These are phyloP conservation scores for Ettlia oleoabundans DNA, from an alignment of 139 green algal genomes.

Conservation along the genomic window DNA sequence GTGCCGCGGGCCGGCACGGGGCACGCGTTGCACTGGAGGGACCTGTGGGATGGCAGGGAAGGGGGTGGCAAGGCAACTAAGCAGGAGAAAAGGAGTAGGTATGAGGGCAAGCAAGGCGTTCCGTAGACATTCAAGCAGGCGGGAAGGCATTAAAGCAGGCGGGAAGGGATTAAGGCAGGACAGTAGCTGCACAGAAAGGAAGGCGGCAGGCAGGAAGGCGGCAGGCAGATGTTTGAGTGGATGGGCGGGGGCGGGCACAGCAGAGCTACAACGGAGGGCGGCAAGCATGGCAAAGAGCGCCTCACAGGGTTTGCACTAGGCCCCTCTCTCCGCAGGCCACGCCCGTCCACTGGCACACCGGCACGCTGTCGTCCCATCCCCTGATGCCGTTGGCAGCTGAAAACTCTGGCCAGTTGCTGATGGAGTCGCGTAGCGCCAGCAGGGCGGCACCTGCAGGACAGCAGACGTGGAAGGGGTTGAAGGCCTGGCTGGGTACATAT, in stretches of 20 bases:
- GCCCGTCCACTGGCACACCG: constrained; percentile 18
- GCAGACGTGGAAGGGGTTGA: too few species aligned
- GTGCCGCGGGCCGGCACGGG: background rate
- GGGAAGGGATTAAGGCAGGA: background rate
- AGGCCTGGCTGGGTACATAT: too few species aligned
- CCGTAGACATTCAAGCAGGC: background rate
- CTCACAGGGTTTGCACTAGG: constrained; percentile 15
- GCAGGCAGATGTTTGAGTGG: background rate
- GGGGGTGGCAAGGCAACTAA: background rate
- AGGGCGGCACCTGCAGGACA: background rate
- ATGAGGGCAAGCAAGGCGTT: too few species aligned
- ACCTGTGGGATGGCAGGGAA: background rate
- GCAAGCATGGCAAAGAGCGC: background rate
- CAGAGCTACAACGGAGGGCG: background rate
- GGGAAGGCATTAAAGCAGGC: background rate
- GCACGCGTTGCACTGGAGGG: constrained; percentile 17
- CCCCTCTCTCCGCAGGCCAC: background rate
- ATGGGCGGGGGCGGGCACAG: background rate
- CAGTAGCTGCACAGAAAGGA: background rate
- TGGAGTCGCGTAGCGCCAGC: background rate
- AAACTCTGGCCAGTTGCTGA: constrained; percentile 6
- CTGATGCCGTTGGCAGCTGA: background rate
- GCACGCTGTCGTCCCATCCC: background rate
- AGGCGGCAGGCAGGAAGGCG: background rate
- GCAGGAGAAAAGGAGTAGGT: too few species aligned